These are phyloP conservation scores for Trypanosoma mega DNA, from an alignment of 208 protist species.

Conservation along the genomic window DNA sequence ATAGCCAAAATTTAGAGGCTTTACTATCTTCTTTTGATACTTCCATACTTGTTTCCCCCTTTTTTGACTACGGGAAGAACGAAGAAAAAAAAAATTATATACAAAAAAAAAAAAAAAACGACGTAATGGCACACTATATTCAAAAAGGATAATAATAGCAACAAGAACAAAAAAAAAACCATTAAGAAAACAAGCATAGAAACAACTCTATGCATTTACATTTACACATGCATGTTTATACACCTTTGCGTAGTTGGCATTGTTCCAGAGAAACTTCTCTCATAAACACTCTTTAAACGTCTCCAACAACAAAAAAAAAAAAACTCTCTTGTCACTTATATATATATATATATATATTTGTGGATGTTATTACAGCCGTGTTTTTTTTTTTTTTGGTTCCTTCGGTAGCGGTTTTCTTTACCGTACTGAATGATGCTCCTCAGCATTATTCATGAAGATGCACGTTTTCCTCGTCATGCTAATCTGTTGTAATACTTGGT, in stretches of 20 bases:
- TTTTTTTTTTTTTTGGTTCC: slow-evolving; percentile 2
- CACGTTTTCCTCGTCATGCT: not conserved
- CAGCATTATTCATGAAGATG: not conserved
- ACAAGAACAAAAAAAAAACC: not conserved
- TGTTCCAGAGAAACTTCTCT: not conserved
- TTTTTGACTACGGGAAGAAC: not conserved
- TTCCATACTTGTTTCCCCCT: not conserved
- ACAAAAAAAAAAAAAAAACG: slow-evolving; percentile 11
- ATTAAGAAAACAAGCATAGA: not conserved
- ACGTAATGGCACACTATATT: slow-evolving; percentile 3
- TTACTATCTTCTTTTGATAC: slow-evolving; percentile 22
- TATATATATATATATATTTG: no score
- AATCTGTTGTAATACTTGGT: slow-evolving; percentile 37
- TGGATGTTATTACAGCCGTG: not conserved
- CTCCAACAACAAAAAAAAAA: slow-evolving; percentile 7
- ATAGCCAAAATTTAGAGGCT: slow-evolving; percentile 93
- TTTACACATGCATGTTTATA: no score
- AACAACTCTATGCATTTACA: not conserved
- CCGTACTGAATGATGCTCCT: not conserved
- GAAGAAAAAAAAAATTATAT: slow-evolving; percentile 1
- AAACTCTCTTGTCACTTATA: slow-evolving; percentile 9
- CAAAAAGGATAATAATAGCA: slow-evolving; percentile 19
- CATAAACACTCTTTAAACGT: not conserved
- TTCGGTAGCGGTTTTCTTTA: slow-evolving; percentile 1
- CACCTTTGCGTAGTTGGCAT: no score